A percentile compares a stretch with the other conserved stretches of the same genome.
Conservation (phyloP, 768 basidiomycete genomes). For the Leccinum truebloodii region DNA sequence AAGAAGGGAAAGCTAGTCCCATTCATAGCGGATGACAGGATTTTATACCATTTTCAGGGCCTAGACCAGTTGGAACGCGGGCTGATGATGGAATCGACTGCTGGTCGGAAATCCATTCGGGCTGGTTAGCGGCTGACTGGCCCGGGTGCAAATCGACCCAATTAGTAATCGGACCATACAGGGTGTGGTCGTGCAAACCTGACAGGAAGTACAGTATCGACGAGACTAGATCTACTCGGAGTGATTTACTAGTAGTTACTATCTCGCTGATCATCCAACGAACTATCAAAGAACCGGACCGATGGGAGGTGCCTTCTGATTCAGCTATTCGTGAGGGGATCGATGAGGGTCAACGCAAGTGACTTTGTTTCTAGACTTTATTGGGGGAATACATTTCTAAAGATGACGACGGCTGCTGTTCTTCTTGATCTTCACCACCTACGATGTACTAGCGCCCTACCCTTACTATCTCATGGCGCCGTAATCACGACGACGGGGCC, state of each 20-base stretch:
- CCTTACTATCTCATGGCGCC: neutral
- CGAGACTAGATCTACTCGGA: too few species aligned
- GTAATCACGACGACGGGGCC: neutral
- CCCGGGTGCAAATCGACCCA: neutral
- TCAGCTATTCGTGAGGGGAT: neutral
- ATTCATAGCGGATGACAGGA: neutral
- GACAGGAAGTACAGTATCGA: too few species aligned
- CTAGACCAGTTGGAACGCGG: neutral
- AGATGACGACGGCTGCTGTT: neutral
- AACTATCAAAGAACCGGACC: too few species aligned
- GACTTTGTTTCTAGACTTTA: neutral
- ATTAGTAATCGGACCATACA: neutral
- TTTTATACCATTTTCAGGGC: neutral
- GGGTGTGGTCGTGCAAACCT: neutral
- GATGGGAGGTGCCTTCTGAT: slow-evolving; percentile 1
- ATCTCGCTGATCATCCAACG: too few species aligned
- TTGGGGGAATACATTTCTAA: neutral
- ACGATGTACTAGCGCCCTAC: too few species aligned
- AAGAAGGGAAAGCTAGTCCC: neutral
- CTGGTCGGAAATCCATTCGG: neutral
- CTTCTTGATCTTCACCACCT: neutral
- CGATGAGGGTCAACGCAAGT: neutral
- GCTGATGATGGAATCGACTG: neutral
- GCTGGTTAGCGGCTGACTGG: neutral
- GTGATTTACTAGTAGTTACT: too few species aligned